Evolutionary conservation across 331 rosid species (phyloP), one percentile per base, ranked within the genome.

Genomic region (Malus hybrid): DNA sequence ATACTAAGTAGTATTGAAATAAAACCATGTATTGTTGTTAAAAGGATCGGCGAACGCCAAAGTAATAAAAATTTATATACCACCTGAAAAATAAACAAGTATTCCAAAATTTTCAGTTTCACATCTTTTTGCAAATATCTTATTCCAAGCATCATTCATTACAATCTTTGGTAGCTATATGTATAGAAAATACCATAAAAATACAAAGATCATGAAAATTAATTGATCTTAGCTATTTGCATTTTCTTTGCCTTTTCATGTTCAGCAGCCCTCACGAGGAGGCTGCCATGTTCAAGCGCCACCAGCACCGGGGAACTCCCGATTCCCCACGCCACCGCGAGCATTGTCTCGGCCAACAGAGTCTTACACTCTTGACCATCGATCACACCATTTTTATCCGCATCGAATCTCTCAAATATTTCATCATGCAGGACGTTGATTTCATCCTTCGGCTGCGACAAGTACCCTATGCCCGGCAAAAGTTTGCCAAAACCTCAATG

Each of bases 281-380:
- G 56, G 34, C 86, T 79, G 39, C 78, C 84, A 29, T 59, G 48
- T 54, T 75, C 67, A 48, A 84, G 82, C 28, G 70, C 86, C 29
- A 87, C 85, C 24, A 80, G 73, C 52, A 89, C 46, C 2, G 94
- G 94, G 9, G 86, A 84, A n/a, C 80, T 85, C 16, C 86, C 88
- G 5, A 91, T 87, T 7, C 92, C 85, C 4, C 83, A 76, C 10
- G 94, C 97, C 71, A 89, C 67, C 0, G 92, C 94, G 3, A 86
- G 59, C 89, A 91, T 71, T 24, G 87, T 85, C 71, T 91, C 92
- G 1, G 31, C 79, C 76, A 88, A 78, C 4, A 87, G 80, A 1
- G 76, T 77, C 67, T 70, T 86, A 64, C 86, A 91, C 80, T 83
- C 88, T 1, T 72, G 33, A 4, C 44, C 10, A 65, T 84, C 88